phyloP scores from a whole-genome alignment of 148 eudicot species.

The Rheum nobile region DNA sequence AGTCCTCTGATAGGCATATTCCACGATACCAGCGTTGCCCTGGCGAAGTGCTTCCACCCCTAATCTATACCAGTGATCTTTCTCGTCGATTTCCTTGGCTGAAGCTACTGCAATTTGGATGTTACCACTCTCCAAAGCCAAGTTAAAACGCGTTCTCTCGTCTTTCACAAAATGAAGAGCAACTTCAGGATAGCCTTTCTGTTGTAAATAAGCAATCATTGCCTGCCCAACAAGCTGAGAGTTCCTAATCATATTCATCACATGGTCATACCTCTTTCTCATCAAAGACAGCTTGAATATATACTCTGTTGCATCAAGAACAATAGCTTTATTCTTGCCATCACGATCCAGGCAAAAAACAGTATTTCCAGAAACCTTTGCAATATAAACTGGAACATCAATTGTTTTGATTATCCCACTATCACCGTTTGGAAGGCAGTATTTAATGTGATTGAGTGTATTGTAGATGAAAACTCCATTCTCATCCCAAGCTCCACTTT shows the following conservation, averaged over 20 bases:
- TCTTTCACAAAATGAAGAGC: conserved; percentile 97
- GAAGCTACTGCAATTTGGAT: conserved; percentile 68
- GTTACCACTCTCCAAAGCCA: conserved; percentile 57
- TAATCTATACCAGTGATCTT: conserved; percentile 62
- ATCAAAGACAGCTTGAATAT: conserved; percentile 64
- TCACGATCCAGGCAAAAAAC: conserved; percentile 86
- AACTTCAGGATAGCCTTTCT: conserved; percentile 97
- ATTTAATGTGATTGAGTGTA: conserved; percentile 81
- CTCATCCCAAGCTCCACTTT: conserved; percentile 98
- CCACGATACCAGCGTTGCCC: conserved; percentile 72
- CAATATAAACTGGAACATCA: conserved; percentile 73
- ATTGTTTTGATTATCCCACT: conserved; percentile 87
- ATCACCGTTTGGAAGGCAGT: conserved; percentile 91
- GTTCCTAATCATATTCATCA: conserved; percentile 85
- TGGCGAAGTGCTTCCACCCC: conserved; percentile 82
- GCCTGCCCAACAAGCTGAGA: conserved; percentile 97
- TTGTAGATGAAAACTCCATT: conserved; percentile 88
- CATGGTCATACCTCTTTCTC: conserved; percentile 77
- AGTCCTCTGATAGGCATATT: conserved; percentile 73
- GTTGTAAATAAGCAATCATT: conserved; percentile 96
- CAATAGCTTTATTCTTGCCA: conserved; percentile 66
- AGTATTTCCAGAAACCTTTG: conserved; percentile 64
- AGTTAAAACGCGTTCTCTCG: conserved; percentile 49
- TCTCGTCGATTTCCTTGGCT: conserved; percentile 68
- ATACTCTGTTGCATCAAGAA: conserved; percentile 80